A percentile compares a stretch with the other conserved stretches of the same genome.
Evolutionary conservation across 2,329 filamentous ascomycete species (phyloP).

Genomic region (Endoconidiophora laricicola): DNA sequence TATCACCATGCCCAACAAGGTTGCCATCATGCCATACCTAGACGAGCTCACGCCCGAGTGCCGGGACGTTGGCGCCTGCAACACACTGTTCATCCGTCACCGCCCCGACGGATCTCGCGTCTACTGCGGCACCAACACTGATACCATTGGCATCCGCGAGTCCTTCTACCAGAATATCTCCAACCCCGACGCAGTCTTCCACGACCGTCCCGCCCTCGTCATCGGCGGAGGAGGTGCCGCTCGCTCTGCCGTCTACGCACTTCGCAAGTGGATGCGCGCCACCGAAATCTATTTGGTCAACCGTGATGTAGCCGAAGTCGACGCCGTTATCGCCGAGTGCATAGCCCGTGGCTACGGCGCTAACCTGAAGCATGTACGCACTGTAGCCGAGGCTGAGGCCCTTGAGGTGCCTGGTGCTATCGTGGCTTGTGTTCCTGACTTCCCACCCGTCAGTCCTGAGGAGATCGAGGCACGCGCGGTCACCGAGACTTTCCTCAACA

Average conservation of each 20-base stretch:
- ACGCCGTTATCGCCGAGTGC: slow-evolving; percentile 50
- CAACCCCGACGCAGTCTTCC: slow-evolving; percentile 29
- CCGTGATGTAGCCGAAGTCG: slow-evolving; percentile 50
- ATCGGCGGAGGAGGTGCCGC: slow-evolving; percentile 66
- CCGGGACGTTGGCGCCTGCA: slow-evolving; percentile 58
- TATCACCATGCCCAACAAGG: slow-evolving; percentile 75
- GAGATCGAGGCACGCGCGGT: slow-evolving; percentile 46
- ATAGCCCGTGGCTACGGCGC: slow-evolving; percentile 39
- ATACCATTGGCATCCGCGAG: slow-evolving; percentile 62
- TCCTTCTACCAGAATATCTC: slow-evolving; percentile 44
- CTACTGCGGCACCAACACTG: slow-evolving; percentile 64
- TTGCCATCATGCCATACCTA: slow-evolving; percentile 55
- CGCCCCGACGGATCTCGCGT: slow-evolving; percentile 29
- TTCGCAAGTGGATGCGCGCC: slow-evolving; percentile 52
- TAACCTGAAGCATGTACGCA: slow-evolving; percentile 42
- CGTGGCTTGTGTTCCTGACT: slow-evolving; percentile 61
- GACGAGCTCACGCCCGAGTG: slow-evolving; percentile 60
- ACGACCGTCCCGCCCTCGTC: slow-evolving; percentile 49
- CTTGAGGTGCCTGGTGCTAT: slow-evolving; percentile 48
- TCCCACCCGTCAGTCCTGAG: slow-evolving; percentile 45
- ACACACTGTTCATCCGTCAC: slow-evolving; percentile 54
- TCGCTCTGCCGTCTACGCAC: slow-evolving; percentile 59
- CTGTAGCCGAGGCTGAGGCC: slow-evolving; percentile 38
- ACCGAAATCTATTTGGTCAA: slow-evolving; percentile 62
- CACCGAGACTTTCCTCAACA: slow-evolving; percentile 29